A percentile compares a stretch with the other conserved stretches of the same genome.
Evolutionary conservation across 192 early-diverging fungal species (phyloP).

Genomic region (Obelidium mucronatum): DNA sequence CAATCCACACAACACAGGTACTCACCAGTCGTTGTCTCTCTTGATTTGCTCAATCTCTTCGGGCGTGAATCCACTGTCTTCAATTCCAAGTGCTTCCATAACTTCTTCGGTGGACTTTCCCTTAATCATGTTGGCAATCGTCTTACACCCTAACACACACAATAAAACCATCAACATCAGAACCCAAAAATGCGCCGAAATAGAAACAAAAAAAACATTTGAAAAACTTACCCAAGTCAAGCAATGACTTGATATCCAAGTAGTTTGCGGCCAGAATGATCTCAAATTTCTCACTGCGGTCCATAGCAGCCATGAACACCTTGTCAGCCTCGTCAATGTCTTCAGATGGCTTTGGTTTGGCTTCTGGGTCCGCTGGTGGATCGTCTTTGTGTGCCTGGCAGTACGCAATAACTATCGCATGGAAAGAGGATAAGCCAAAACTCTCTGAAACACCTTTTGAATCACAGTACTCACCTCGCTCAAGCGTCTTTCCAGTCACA

Average conservation of each 20-base stretch:
- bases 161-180: too few relatives aligned
- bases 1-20: not conserved
- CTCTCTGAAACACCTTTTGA: too few relatives aligned
- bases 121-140: constrained; percentile 97
- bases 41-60: too few relatives aligned
- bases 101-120: constrained; percentile 80
- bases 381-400: constrained; percentile 62
- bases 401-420: constrained; percentile 54
- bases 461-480: too few relatives aligned
- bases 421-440: not conserved
- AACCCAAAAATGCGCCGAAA: too few relatives aligned
- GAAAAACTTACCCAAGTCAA: constrained; percentile 76
- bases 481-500: constrained; percentile 57
- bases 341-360: constrained; percentile 66
- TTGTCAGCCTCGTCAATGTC: constrained; percentile 67
- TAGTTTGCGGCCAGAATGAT: constrained; percentile 86
- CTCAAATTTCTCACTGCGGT: constrained; percentile 62
- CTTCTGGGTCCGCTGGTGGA: constrained; percentile 47
- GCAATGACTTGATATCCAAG: constrained; percentile 94
- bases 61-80: too few relatives aligned
- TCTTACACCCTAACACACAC: constrained; percentile 89
- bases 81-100: too few relatives aligned
- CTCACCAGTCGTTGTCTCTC: too few relatives aligned
- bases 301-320: constrained; percentile 62
- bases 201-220: too few relatives aligned